Evolutionary conservation across 345 rosid species (phyloP), one percentile per base, ranked within the genome.

Genomic region (Citrus glauca): DNA sequence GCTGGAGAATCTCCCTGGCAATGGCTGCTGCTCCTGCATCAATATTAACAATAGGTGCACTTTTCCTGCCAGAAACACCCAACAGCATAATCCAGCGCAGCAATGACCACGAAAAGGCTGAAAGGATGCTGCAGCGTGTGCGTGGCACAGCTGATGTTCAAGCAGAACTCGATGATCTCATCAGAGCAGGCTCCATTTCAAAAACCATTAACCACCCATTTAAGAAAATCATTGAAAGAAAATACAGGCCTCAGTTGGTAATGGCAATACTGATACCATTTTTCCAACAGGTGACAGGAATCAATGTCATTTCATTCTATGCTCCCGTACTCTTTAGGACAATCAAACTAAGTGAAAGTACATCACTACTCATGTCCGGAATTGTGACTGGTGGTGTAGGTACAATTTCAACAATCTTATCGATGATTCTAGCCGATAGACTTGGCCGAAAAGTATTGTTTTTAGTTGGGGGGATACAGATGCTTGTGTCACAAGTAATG

Each of bases 1-100:
- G 95, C 1, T 92, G 94, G 98, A 85, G 95, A 71, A 79, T 92
- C 79, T 92, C 97, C 38, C 82, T 91, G 25, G 90, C 94, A 67
- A 75, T 90, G 83, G 91, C 93, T 0, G 95, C 91, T 24, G 73
- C 87, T 6, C 97, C 94, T 0, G 96, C 96, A 13, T 62, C 87
- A 45, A 79, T 92, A 70, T 86, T 92, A 38, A 89, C 93, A 7
- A 20, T 89, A 19, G 93, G 92, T 27, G 85, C 96, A 2, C 27
- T 91, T 35, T 88, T 90, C 83, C 91, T 92, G 65, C 93, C 93
- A 0, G 96, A 94, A 30, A 92, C 95, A 0, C 92, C 97, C 32
- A 92, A 85, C 83, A 92, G 91, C 84, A 63, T 92, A 48, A 89
- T 90, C 65, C 95, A 88, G 13, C 83, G 84, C 14, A 53, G 60